Evolutionary conservation across 208 protist species (phyloP), one percentile per base, ranked within the genome.

Genomic region (Trypanosoma boissoni): DNA sequence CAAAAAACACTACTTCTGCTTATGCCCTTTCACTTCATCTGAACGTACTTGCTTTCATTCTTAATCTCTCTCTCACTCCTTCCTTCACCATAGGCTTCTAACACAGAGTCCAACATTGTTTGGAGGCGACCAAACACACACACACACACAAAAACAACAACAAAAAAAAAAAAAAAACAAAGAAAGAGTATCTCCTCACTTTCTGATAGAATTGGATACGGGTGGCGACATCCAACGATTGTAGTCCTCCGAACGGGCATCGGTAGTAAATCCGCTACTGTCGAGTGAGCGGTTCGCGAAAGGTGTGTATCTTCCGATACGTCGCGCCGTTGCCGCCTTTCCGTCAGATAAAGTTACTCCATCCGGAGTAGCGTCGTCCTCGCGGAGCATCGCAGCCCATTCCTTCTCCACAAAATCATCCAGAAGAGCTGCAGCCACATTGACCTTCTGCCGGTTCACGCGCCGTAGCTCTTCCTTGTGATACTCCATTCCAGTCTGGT

Each of bases 201-300:
- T 44, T 20, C 29, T 49, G 20, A 26, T 45, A 3, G 65, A 26
- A 16, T 58, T 43, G 31, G 37, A 31, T 2, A 54, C 53, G 9
- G 76, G 72, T 1, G 86, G 39, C 1, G 74, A 74, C 87, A 91
- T 94, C 88, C 84, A 94, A 1, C 88, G 76, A 32, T 62, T 48
- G 53, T 92, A 94, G 69, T 94, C 88, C 20, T 92, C 88, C 3
- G 79, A 57, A 12, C 84, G 78, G 8, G 84, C 88, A 26, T 88
- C 82, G 1, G 82, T 91, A 1, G 76, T 61, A 64, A 91, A 92
- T 24, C 88, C 88, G 39, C 46, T 72, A 34, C 79, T 75, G 62
- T 92, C 78, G 20, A 88, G 48, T 18, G 74, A 68, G 27, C 88
- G 78, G 3, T 63, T 45, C 48, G 79, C 88, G 52, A 94, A 92